These are phyloP conservation scores for Ceratobasidium sp. DNA, from an alignment of 1,284 basidiomycete species.

Conservation along the genomic window DNA sequence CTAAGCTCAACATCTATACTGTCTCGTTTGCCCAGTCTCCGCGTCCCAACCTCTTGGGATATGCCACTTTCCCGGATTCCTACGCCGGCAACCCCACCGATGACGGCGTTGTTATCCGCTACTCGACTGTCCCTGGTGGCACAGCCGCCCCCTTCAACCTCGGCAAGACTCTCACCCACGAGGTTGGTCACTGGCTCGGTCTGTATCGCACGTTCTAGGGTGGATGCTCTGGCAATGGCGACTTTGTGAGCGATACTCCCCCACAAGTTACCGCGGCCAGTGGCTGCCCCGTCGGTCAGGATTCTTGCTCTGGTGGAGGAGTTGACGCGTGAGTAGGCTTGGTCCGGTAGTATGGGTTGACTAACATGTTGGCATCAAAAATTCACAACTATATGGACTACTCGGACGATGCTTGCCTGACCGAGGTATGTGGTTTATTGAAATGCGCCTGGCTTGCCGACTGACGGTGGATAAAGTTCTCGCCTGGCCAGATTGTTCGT, in stretches of 20 bases:
- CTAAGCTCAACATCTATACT: constrained; percentile 59
- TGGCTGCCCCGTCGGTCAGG: too few species aligned
- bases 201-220: constrained; percentile 48
- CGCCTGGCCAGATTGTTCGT: too few species aligned
- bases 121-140: constrained; percentile 45
- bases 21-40: neutral
- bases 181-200: too few species aligned
- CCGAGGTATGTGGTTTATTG: neutral
- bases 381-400: constrained; percentile 39
- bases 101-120: constrained; percentile 43
- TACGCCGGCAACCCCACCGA: constrained; percentile 40
- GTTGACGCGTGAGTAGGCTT: too few species aligned
- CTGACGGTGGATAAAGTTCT: too few species aligned
- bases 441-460: too few species aligned
- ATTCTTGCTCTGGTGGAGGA: too few species aligned
- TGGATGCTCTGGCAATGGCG: constrained; percentile 45
- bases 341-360: too few species aligned
- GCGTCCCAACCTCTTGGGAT: neutral
- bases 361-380: too few species aligned
- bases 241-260: constrained; percentile 45
- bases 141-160: constrained; percentile 44
- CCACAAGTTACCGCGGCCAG: constrained; percentile 35
- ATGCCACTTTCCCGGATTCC: constrained; percentile 15
- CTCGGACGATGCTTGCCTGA: constrained; percentile 42
- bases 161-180: constrained; percentile 46